Base-by-base conservation (phyloP, 352 stramenopile species). In the Phytophthora agathidicida region DNA sequence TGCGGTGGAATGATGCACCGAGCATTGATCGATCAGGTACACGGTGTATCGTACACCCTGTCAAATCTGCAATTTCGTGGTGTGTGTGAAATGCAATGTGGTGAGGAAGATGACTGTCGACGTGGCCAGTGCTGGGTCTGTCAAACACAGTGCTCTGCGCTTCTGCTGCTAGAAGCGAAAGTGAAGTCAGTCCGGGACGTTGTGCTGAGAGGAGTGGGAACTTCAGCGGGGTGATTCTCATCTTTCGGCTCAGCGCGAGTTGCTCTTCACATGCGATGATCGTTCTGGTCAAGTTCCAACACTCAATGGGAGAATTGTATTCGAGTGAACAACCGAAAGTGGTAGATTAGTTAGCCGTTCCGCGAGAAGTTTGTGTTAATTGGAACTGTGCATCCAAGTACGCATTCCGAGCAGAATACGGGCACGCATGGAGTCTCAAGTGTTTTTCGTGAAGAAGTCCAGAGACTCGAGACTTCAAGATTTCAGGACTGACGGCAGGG, bases 51-150 rank as follows among this genome's bases (percentile, higher is more conserved):
- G 65, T 13, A 49, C 59, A 2, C n/a, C 50, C 13, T 89, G 79
- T 30, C 63, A 84, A 22, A 73, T 80, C 33, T 89, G 79, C 41
- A 62, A 63, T 7, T 39, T 52, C 4, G 57, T 74, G 13, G 60
- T 86, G 7, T 89, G 79, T 49, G 14, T 22, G 13, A 75, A 73
- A 32, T 89, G 79, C 50, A 77, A 62, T 3, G 68, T 87, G 2
- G 33, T 72, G 13, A 87, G 84, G 56, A 80, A 78, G 10, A 68
- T 87, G 43, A 77, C 76, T 2, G 47, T 88, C 13, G 73, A 88
- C 44, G 56, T 86, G n/a, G 63, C 70, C 1, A 27, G 19, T 11
- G 60, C 74, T 27, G 59, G 45, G 0, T 49, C 59, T 22, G 59
- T 74, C 13, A 64, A 63, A 11, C 69, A 85, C 13, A 62, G 60